A percentile compares a stretch with the other conserved stretches of the same genome.
Evolutionary conservation across 495 filamentous ascomycete species (phyloP).

Genomic region (Annulohypoxylon stygium): DNA sequence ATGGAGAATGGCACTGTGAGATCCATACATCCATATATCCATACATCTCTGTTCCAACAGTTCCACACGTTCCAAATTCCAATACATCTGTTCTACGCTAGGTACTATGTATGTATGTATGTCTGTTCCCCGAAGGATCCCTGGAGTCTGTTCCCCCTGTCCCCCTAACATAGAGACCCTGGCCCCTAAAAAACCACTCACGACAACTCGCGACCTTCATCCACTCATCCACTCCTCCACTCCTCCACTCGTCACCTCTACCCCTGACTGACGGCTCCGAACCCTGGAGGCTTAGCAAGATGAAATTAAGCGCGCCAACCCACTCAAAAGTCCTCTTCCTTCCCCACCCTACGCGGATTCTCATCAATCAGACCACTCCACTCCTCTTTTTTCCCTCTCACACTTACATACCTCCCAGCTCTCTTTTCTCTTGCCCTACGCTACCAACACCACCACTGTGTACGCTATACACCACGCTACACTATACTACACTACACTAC

Average conservation of each 20-base stretch:
- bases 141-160: background rate
- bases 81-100: too few species aligned
- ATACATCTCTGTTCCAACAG: too few species aligned
- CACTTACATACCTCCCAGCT: slow-evolving; percentile 14
- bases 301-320: slow-evolving; percentile 45
- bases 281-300: slow-evolving; percentile 30
- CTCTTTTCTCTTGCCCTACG: too few species aligned
- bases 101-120: background rate
- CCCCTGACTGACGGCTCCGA: slow-evolving; percentile 16
- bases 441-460: background rate
- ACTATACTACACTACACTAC: background rate
- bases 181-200: slow-evolving; percentile 4
- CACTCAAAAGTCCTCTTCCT: slow-evolving; percentile 23
- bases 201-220: background rate
- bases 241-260: too few species aligned
- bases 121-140: slow-evolving; percentile 5
- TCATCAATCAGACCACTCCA: slow-evolving; percentile 36
- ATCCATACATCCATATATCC: background rate
- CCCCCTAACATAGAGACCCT: background rate
- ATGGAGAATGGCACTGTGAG: background rate
- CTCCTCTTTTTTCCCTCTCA: slow-evolving; percentile 27
- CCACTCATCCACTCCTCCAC: too few species aligned
- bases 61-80: too few species aligned
- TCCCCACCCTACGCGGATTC: slow-evolving; percentile 27
- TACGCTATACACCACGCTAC: background rate